phyloP scores from a whole-genome alignment of 305 asterid species.

The Fraxinus floribunda region DNA sequence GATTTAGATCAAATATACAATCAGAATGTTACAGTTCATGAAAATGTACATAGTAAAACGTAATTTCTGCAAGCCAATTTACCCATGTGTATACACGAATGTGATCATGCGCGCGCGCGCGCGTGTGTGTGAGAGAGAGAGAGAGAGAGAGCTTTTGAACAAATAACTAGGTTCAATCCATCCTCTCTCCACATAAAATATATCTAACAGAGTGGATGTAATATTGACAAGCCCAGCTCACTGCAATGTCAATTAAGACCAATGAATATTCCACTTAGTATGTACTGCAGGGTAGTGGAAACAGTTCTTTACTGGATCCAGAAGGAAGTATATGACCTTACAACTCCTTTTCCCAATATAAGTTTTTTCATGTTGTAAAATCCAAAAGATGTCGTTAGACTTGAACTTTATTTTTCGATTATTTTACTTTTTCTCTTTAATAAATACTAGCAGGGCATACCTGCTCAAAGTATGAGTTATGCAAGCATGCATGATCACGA shows the following conservation, averaged over 20 bases:
- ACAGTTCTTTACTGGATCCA: neutral
- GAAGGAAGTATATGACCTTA: neutral
- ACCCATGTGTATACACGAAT: neutral
- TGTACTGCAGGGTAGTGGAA: neutral
- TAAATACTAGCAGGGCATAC: slow-evolving; percentile 33
- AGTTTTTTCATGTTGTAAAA: neutral
- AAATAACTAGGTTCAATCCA: neutral
- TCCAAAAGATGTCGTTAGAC: neutral
- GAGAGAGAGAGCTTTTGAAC: neutral
- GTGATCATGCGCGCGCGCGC: neutral
- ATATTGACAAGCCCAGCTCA: neutral
- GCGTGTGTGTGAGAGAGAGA: neutral
- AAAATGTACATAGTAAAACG: neutral
- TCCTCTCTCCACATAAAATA: neutral
- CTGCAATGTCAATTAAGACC: neutral
- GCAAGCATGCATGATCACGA: slow-evolving; percentile 79
- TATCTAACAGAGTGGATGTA: neutral
- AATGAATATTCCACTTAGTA: neutral
- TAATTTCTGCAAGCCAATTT: neutral
- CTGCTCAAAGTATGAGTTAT: slow-evolving; percentile 86
- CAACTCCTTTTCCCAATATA: neutral
- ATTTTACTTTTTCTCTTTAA: slow-evolving; percentile 7
- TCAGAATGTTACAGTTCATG: neutral
- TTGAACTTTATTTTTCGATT: neutral
- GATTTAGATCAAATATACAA: neutral